Evolutionary conservation across 805 yeast species (phyloP).

Genomic region (Suhomyces kilbournensis): DNA sequence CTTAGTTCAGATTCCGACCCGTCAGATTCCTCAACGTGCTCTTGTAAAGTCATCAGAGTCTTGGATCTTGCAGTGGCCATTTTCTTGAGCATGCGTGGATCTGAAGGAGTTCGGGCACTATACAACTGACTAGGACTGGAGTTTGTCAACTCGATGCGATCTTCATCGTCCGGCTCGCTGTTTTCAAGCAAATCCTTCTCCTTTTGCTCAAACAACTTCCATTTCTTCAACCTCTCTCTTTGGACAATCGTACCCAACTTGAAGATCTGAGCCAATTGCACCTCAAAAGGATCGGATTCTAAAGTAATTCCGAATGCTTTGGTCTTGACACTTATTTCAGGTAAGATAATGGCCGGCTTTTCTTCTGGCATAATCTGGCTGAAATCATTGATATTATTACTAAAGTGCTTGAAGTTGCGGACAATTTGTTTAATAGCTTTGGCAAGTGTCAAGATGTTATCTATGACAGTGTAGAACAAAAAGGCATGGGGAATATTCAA

Average conservation of each 20-base stretch:
- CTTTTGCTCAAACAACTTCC: constrained; percentile 34
- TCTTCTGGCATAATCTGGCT: constrained; percentile 32
- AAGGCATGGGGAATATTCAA: constrained; percentile 70
- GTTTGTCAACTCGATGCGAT: constrained; percentile 6
- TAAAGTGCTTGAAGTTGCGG: constrained; percentile 42
- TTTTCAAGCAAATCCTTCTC: constrained; percentile 13
- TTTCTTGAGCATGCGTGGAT: not conserved
- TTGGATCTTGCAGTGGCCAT: not conserved
- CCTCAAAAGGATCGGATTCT: constrained; percentile 90
- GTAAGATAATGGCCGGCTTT: constrained; percentile 47
- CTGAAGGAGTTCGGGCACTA: not conserved
- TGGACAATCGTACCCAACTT: constrained; percentile 71
- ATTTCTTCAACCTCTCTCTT: constrained; percentile 52
- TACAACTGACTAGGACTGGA: not conserved
- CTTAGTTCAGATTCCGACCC: not conserved
- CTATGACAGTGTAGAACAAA: constrained; percentile 74
- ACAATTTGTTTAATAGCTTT: constrained; percentile 65
- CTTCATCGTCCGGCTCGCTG: constrained; percentile 11
- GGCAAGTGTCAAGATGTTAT: constrained; percentile 63
- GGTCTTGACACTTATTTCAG: constrained; percentile 55
- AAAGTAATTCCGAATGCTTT: constrained; percentile 58
- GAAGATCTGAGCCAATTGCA: constrained; percentile 60
- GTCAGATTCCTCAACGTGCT: not conserved
- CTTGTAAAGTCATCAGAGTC: not conserved
- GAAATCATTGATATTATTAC: constrained; percentile 23